Evolutionary conservation across 2,329 filamentous ascomycete species (phyloP), one percentile per base, ranked within the genome.

Genomic region (Phaeophleospora eucalypticola): DNA sequence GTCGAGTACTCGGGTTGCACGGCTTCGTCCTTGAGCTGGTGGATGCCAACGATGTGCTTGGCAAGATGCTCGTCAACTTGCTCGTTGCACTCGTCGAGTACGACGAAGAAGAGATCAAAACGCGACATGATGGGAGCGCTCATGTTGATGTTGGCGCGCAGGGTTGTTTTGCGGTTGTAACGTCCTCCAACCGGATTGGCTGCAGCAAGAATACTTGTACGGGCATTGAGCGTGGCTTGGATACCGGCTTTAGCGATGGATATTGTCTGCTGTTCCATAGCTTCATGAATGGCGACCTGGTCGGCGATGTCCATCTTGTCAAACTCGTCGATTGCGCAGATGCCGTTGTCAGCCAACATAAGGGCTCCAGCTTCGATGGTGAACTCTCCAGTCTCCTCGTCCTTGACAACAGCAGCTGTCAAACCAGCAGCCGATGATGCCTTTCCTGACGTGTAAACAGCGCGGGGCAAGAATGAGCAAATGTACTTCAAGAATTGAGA

Each of bases 261-360:
- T 57, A 98, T 98, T 4, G 93, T 98, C 71, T 98, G 93, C 74
- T 98, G 93, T 80, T 98, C 93, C 93, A 98, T 98, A 49, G 93
- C 93, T 81, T 98, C 93, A 79, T 98, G 93, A 63, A 98, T 98
- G 56, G 93, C 93, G 45, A 98, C 93, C 72, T 98, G 93, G 67
- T 98, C 93, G 43, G 75, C 83, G 52, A 98, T 87, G 62, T 98
- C 93, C 93, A 98, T 98, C 75, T 98, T 98, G 80, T 98, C 93
- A 60, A 98, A 98, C 67, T 98, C 93, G 65, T 98, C 93, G 65
- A 98, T 98, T 49, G 89, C 90, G 69, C 93, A 98, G 60, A 97
- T 94, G 44, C 93, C 93, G 58, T 95, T 96, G 63, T 97, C 81
- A 17, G 93, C 93, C 51, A 98, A 76, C 93, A 98, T 97, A 48